Percentiles rank a stretch among this genome's conserved stretches.
These are phyloP conservation scores for Hibiscus syriacus DNA, from an alignment of 345 rosid species.

Conservation along the genomic window DNA sequence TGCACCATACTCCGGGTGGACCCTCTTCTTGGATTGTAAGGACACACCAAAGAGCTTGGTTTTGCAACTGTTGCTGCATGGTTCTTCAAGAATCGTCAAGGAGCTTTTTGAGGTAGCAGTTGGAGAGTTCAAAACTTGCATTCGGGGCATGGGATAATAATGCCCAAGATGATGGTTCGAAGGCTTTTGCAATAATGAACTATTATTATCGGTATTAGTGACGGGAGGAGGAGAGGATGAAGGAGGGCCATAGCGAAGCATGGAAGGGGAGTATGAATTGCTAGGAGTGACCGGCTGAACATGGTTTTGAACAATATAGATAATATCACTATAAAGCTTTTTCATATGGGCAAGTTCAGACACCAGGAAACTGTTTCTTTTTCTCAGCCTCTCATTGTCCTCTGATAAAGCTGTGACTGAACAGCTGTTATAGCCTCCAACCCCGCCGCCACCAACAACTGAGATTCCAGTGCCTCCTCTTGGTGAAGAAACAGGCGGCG, in stretches of 20 bases:
- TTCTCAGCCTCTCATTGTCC: too few species aligned
- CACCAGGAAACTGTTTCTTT: too few species aligned
- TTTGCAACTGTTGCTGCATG: slow-evolving; percentile 32
- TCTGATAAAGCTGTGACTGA: slow-evolving; percentile 55
- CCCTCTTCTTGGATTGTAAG: slow-evolving; percentile 66
- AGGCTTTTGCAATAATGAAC: too few species aligned
- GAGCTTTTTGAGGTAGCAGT: slow-evolving; percentile 31
- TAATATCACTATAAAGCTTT: slow-evolving; percentile 86
- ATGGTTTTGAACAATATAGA: slow-evolving; percentile 87
- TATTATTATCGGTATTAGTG: too few species aligned
- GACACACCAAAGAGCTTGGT: slow-evolving; percentile 81
- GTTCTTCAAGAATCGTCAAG: slow-evolving; percentile 33
- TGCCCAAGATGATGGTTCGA: slow-evolving; percentile 39
- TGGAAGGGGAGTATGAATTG: too few species aligned
- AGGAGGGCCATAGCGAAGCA: slow-evolving; percentile 31
- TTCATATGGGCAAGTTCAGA: too few species aligned
- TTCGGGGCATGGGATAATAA: slow-evolving; percentile 18
- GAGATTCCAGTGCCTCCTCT: slow-evolving; percentile 19
- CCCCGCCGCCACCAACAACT: slow-evolving; percentile 5
- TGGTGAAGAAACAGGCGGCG: slow-evolving; percentile 44
- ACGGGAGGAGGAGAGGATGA: slow-evolving; percentile 20
- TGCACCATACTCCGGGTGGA: slow-evolving; percentile 33
- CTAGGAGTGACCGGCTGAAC: slow-evolving; percentile 81
- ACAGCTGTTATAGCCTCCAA: slow-evolving; percentile 19
- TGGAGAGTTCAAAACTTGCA: slow-evolving; percentile 32